Conservation (phyloP, 441 rosid genomes). For the Gossypium aridum region DNA sequence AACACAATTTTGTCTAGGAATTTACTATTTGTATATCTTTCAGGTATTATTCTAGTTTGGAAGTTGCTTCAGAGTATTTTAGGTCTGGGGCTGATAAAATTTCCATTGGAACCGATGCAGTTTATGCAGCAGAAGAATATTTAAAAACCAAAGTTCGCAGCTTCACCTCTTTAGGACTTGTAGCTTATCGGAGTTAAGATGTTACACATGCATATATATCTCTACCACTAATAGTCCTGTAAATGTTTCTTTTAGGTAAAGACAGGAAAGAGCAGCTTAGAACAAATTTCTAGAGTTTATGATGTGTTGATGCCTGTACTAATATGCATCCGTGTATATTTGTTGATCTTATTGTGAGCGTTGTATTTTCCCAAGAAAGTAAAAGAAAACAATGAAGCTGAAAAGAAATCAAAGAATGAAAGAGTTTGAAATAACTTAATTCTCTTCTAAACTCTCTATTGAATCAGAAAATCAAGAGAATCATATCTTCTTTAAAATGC, state of each 20-base stretch:
- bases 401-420: no score
- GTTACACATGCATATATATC: conserved; percentile 9
- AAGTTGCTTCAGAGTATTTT: conserved; percentile 95
- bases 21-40: background rate
- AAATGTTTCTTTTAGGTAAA: conserved; percentile 45
- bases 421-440: no score
- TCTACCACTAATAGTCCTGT: conserved; percentile 14
- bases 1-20: background rate
- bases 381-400: no score
- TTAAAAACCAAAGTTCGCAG: conserved; percentile 62
- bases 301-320: background rate
- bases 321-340: background rate
- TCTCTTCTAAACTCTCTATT: no score
- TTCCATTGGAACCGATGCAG: conserved; percentile 95
- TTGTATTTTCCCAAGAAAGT: no score
- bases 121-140: conserved; percentile 85
- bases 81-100: conserved; percentile 96
- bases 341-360: background rate
- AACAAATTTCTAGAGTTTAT: conserved; percentile 87
- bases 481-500: no score
- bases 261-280: conserved; percentile 88
- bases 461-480: no score
- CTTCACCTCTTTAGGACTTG: conserved; percentile 9
- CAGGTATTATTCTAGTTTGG: conserved; percentile 96
- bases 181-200: background rate